Evolutionary conservation across 768 basidiomycete species (phyloP), one percentile per base, ranked within the genome.

Genomic region (Boletus bicolor): DNA sequence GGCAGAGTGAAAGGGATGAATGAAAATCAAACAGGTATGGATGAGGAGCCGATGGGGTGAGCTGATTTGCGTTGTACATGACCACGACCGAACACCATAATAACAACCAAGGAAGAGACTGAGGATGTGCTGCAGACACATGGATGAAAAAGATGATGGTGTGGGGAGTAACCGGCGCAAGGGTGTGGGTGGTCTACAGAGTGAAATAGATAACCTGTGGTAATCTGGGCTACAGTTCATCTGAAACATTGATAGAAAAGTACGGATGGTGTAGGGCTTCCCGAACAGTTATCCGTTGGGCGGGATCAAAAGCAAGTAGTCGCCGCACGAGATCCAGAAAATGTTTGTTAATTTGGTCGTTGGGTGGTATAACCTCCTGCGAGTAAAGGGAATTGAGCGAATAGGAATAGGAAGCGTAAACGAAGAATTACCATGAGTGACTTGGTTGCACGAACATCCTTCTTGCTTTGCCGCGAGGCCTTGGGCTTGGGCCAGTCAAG

Each of bases 401-500:
- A 56, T 15, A 28, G 43, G 9, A 5, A 37, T 14, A 34, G 38
- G 39, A 32, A 47, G 26, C 1, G 26, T 35, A 44, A 34, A 50
- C 7, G 36, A 78, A 83, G 51, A 49, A 34, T 68, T 61, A 95
- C 93, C 77, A 82, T 75, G 37, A 97, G 76, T 44, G 84, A 76
- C 64, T 87, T 84, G 63, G 93, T 93, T 26, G 87, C 84, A 52
- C 87, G 86, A 41, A 99, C 94, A 64, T 96, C 97, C 73, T 95
- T 96, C 77, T 86, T 88, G 73, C 91, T 94, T 70, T 95, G 90
- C 66, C 89, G 85, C 4, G 89, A 83, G 30, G 92, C 89, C 70
- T 88, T 88, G 10, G 92, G 77, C 67, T 90, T 91, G 0, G 97
- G 96, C 87, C 91, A 98, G 71, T 94, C 93, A 41, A 99, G 82